Conservation (phyloP, 257 asterid genomes). For the Anisodus tanguticus region DNA sequence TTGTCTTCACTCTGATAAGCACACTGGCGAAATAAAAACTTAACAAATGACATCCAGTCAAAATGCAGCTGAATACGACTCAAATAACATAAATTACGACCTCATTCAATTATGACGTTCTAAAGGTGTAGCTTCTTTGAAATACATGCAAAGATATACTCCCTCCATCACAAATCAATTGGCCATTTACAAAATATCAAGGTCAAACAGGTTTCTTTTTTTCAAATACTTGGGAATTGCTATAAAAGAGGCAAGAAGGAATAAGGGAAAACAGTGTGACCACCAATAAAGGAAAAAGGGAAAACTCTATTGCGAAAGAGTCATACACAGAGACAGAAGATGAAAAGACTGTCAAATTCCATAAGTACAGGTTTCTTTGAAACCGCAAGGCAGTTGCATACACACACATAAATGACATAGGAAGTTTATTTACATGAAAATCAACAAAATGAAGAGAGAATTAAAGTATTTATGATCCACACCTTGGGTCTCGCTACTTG, state of each 20-base stretch:
- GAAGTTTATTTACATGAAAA: background rate
- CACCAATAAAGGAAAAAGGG: background rate
- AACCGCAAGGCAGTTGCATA: conserved; percentile 12
- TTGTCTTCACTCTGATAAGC: background rate
- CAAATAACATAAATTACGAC: conserved; percentile 6
- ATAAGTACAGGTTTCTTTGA: background rate
- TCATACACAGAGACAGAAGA: background rate
- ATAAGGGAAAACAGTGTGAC: background rate
- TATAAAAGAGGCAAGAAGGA: background rate
- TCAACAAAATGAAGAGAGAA: background rate
- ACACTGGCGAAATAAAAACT: background rate
- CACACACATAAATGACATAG: background rate
- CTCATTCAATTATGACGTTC: background rate
- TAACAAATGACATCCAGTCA: background rate
- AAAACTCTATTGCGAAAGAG: background rate
- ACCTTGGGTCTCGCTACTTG: conserved; percentile 61
- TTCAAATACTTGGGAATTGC: background rate
- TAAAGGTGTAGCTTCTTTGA: background rate
- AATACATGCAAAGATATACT: background rate
- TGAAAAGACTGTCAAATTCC: conserved; percentile 10
- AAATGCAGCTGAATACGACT: background rate
- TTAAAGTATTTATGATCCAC: conserved; percentile 27
- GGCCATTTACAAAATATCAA: background rate
- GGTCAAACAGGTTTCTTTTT: background rate
- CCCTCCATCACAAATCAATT: background rate